phyloP scores from a whole-genome alignment of 768 basidiomycete species.

The Termitomyces sp. region DNA sequence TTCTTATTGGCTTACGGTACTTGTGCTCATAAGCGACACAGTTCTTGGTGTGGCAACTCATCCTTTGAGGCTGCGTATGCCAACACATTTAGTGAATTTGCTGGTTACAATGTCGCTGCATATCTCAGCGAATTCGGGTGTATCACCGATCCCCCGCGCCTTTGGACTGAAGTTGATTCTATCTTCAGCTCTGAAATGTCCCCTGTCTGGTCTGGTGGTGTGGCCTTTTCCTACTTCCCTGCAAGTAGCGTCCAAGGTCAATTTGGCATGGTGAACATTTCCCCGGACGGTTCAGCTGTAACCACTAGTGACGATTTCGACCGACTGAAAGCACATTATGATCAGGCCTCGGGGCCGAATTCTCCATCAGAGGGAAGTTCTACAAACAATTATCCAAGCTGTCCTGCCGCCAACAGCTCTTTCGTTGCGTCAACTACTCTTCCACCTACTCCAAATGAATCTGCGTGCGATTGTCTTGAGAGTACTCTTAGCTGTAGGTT shows the following conservation, averaged over 20 bases:
- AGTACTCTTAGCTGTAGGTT: constrained; percentile 69
- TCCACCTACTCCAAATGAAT: constrained; percentile 80
- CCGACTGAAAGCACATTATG: constrained; percentile 60
- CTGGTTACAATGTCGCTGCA: constrained; percentile 69
- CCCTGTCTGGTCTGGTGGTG: constrained; percentile 80
- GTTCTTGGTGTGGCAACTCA: constrained; percentile 79
- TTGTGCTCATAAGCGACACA: constrained; percentile 24
- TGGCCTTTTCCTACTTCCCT: constrained; percentile 90
- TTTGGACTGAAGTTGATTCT: constrained; percentile 76
- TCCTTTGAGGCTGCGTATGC: constrained; percentile 55
- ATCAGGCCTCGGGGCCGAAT: constrained; percentile 50
- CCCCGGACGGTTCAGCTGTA: constrained; percentile 58
- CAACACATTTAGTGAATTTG: constrained; percentile 46
- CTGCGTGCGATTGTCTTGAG: constrained; percentile 75
- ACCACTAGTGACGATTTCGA: constrained; percentile 65
- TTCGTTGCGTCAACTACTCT: constrained; percentile 64
- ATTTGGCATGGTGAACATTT: constrained; percentile 85
- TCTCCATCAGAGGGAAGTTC: constrained; percentile 44
- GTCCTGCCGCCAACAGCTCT: constrained; percentile 55
- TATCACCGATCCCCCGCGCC: constrained; percentile 51
- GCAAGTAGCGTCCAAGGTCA: constrained; percentile 65
- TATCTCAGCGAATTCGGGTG: constrained; percentile 92
- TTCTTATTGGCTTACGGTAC: neutral
- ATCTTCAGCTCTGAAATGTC: constrained; percentile 73
- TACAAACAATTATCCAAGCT: constrained; percentile 51